phyloP scores from a whole-genome alignment of 345 rosid species.

The Lumnitzera littorea region DNA sequence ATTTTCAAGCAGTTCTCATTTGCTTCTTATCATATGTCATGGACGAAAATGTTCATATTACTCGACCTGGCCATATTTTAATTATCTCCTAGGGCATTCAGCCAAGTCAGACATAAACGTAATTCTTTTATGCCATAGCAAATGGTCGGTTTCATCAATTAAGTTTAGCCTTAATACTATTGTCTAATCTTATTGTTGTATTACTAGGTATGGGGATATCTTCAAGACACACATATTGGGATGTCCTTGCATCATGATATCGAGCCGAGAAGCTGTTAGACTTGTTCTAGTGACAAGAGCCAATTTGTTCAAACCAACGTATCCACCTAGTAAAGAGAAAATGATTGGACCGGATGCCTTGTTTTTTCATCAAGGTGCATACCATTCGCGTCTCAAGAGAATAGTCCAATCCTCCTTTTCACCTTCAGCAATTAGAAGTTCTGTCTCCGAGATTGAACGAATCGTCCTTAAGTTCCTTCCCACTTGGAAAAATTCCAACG shows the following conservation, averaged over 20 bases:
- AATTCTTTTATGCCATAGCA: too few species aligned
- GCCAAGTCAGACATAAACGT: too few species aligned
- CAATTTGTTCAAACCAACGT: conserved; percentile 80
- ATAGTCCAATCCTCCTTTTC: conserved; percentile 62
- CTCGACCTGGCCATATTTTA: too few species aligned
- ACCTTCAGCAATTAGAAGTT: conserved; percentile 62
- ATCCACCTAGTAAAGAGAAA: conserved; percentile 85
- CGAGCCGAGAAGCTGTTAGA: conserved; percentile 81
- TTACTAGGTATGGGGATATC: conserved; percentile 63
- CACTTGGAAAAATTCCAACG: conserved; percentile 38
- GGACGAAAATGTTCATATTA: not conserved
- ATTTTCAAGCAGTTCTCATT: too few species aligned
- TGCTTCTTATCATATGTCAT: too few species aligned
- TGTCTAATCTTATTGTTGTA: not conserved
- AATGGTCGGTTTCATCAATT: too few species aligned
- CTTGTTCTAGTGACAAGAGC: conserved; percentile 60
- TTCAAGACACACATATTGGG: conserved; percentile 91
- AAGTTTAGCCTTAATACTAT: too few species aligned
- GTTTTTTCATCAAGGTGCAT: conserved; percentile 81
- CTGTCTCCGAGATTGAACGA: conserved; percentile 63
- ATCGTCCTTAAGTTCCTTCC: conserved; percentile 50
- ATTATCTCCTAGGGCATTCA: too few species aligned
- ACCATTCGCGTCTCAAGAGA: conserved; percentile 66
- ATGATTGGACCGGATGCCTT: conserved; percentile 82
- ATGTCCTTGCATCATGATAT: conserved; percentile 95